Evolutionary conservation across 2,329 filamentous ascomycete species (phyloP), one percentile per base, ranked within the genome.

Genomic region (Tympanopsis confertula): DNA sequence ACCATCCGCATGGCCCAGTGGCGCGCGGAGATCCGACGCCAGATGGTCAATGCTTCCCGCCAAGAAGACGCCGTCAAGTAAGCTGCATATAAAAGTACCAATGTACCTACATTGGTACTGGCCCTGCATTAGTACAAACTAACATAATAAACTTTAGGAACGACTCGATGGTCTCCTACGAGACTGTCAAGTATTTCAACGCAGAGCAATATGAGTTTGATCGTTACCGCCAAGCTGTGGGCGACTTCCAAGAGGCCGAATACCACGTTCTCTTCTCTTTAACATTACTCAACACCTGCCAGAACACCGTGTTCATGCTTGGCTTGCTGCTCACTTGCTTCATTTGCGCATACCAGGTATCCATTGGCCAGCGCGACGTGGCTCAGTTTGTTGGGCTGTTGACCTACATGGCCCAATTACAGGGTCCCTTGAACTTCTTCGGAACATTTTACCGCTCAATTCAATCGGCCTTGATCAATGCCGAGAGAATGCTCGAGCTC

Each of bases 141-240:
- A 32, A 24, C 35, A 22, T 20, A 15, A 35, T 41, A 24, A 17
- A 13, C 13, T 2, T 30, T 18, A 33, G 30, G 62, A 96, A 95
- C 54, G 91, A 98, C 57, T 96, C 91, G 1, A 91, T 98, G 66
- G 87, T 91, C 44, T 94, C 87, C n/a, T 98, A 96, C 57, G 91
- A 98, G 63, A 89, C 84, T 2, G 85, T 89, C 54, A 91, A 89
- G 55, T 89, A 89, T 51, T 91, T 91, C 67, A 89, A 89, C 48
- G 84, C 84, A 5, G 85, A 89, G 51, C 66, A 74, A 2, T 88
- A 83, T 51, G 85, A 91, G 51, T 87, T 86, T 47, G 64, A 69
- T 36, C 73, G 85, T 18, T 89, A 87, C 51, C 71, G 78, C 35
- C 60, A 69, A 33, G 82, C 84, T 19, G 83, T 91, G 39, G 63